Percentiles rank a stretch among this genome's conserved stretches.
Conservation (phyloP, 192 early-diverging fungal genomes). For the Linnemannia exigua region DNA sequence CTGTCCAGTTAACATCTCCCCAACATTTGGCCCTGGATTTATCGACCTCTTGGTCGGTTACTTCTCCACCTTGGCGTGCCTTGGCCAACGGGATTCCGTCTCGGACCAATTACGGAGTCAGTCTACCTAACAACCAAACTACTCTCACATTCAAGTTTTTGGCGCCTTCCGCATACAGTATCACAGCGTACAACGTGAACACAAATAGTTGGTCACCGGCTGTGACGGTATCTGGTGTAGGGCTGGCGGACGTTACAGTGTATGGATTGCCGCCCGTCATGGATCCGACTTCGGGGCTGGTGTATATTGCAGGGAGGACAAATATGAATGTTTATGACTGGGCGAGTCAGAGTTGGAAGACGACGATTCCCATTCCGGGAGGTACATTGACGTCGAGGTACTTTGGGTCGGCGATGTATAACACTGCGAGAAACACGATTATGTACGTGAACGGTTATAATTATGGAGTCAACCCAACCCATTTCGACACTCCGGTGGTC, state of each 20-base stretch:
- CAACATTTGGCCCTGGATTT: conserved; percentile 15
- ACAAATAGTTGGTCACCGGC: neutral
- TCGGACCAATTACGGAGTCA: neutral
- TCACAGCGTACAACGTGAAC: neutral
- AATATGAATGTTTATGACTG: conserved; percentile 3
- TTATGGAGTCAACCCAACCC: conserved; percentile 14
- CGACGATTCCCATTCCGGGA: neutral
- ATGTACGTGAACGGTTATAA: conserved; percentile 20
- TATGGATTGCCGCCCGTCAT: conserved; percentile 9
- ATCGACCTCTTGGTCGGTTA: conserved; percentile 6
- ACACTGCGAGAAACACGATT: conserved; percentile 10
- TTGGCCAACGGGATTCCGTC: conserved; percentile 6
- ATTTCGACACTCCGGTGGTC: conserved; percentile 11
- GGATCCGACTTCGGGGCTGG: conserved; percentile 17
- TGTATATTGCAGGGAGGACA: conserved; percentile 11
- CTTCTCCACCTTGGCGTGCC: conserved; percentile 8
- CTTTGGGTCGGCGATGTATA: neutral
- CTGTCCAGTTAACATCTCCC: neutral
- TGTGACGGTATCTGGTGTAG: neutral
- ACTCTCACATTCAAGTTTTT: conserved; percentile 18
- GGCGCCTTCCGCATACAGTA: neutral
- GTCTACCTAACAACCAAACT: conserved; percentile 14
- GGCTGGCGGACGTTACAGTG: neutral
- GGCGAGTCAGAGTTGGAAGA: neutral
- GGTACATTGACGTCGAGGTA: neutral